Conservation (phyloP, 345 rosid genomes). For the Gossypium stocksii region DNA sequence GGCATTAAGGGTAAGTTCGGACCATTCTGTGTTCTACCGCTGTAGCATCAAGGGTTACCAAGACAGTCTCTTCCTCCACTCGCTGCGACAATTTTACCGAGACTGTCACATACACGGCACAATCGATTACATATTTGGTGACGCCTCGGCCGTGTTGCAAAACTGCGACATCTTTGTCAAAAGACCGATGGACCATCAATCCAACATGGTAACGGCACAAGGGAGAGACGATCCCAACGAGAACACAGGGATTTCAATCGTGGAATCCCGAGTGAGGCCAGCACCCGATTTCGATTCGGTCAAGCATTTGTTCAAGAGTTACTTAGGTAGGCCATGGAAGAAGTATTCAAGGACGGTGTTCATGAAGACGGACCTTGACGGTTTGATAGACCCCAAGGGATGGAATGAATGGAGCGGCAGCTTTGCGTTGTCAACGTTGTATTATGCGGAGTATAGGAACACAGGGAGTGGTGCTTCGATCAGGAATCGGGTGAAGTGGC, state of each 20-base stretch:
- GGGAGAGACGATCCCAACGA: conserved; percentile 47
- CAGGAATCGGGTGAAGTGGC: conserved; percentile 48
- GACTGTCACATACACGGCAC: conserved; percentile 74
- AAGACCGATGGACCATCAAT: conserved; percentile 54
- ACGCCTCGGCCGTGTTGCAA: conserved; percentile 56
- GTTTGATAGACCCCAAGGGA: conserved; percentile 52
- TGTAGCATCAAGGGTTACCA: conserved; percentile 72
- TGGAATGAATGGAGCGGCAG: conserved; percentile 56
- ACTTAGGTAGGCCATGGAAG: conserved; percentile 62
- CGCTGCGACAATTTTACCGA: conserved; percentile 62
- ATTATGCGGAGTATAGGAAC: conserved; percentile 62
- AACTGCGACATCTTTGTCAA: conserved; percentile 66
- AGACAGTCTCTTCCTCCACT: conserved; percentile 59
- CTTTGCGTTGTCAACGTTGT: conserved; percentile 51
- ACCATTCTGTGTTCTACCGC: conserved; percentile 49
- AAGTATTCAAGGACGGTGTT: conserved; percentile 51
- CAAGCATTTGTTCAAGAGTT: conserved; percentile 33
- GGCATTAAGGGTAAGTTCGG: conserved; percentile 54
- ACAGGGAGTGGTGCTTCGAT: conserved; percentile 43
- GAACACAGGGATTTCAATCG: conserved; percentile 59
- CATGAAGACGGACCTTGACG: conserved; percentile 46
- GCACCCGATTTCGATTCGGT: conserved; percentile 36
- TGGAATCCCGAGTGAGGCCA: conserved; percentile 41
- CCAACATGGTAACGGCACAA: conserved; percentile 60
- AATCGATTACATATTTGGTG: conserved; percentile 68